Conservation (phyloP, 306 rosid species). For the Mimosa bimucronata region DNA sequence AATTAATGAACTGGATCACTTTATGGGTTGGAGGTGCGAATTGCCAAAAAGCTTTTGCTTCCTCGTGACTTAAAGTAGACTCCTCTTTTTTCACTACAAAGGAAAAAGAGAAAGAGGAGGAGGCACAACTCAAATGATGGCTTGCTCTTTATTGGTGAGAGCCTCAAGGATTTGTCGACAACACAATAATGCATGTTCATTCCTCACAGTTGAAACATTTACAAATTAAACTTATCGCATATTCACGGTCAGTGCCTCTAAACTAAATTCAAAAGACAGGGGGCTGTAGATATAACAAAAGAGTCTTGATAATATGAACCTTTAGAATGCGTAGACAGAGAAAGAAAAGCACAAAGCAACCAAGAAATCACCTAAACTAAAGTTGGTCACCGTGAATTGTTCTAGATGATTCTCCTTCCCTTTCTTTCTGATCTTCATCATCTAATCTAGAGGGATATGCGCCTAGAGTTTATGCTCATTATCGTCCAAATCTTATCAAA, state of each 20-base stretch:
- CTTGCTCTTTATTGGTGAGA: conserved; percentile 42
- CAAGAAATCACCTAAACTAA: not conserved
- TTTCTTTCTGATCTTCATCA: not conserved
- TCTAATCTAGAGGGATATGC: not conserved
- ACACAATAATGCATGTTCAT: conserved; percentile 30
- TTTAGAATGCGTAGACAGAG: not conserved
- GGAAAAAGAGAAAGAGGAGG: conserved; percentile 33
- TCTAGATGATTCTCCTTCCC: not conserved
- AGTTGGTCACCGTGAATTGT: conserved; percentile 1
- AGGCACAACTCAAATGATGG: conserved; percentile 48
- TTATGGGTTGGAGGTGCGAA: not conserved
- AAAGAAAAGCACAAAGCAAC: not conserved
- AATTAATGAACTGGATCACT: conserved; percentile 31
- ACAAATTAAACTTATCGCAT: not conserved
- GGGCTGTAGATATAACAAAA: not conserved
- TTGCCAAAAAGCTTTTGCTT: conserved; percentile 57
- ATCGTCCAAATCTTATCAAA: not conserved
- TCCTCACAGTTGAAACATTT: conserved; percentile 31
- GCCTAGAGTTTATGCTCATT: not conserved
- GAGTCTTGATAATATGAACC: not conserved
- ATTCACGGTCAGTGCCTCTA: not conserved
- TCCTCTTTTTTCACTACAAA: conserved; percentile 30
- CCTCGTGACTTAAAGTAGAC: conserved; percentile 57
- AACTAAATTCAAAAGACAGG: too few relatives aligned
- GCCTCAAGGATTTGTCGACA: conserved; percentile 42